These are phyloP conservation scores for Artemisia annua DNA, from an alignment of 129 eudicot species.

Conservation along the genomic window DNA sequence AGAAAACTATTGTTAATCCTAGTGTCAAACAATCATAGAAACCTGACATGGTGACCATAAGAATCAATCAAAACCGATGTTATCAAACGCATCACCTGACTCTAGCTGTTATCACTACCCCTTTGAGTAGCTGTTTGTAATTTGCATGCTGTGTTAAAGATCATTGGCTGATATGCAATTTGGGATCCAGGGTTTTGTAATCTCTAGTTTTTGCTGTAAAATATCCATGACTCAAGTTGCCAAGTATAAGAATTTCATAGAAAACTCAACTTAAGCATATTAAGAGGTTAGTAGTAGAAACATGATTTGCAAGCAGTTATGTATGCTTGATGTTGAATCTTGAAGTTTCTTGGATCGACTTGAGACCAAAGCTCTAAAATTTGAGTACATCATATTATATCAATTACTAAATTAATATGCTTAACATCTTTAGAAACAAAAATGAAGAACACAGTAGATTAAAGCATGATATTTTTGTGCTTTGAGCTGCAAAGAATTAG, in stretches of 20 bases:
- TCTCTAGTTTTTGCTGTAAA: not conserved
- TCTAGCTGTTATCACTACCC: not conserved
- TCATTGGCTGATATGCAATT: not conserved
- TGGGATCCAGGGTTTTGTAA: not conserved
- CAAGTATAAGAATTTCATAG: not conserved
- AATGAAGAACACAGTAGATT: not conserved
- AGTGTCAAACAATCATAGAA: too few species aligned
- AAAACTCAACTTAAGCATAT: not conserved
- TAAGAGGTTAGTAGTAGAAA: not conserved
- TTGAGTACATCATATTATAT: not conserved
- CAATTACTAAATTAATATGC: not conserved
- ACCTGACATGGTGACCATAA: not conserved
- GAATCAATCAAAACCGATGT: not conserved
- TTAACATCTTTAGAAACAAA: not conserved
- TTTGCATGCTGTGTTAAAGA: not conserved
- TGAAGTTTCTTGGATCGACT: not conserved
- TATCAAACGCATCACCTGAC: slow-evolving; percentile 7
- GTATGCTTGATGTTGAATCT: not conserved
- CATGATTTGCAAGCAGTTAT: not conserved
- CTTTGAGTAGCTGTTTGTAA: slow-evolving; percentile 5
- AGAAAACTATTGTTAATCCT: not conserved
- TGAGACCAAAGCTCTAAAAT: not conserved
- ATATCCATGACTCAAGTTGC: too few species aligned
- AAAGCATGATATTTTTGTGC: not conserved
- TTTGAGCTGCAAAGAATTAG: not conserved